These are phyloP conservation scores for Fusarium sp. DNA, from an alignment of 2,329 filamentous ascomycete species.

Conservation along the genomic window DNA sequence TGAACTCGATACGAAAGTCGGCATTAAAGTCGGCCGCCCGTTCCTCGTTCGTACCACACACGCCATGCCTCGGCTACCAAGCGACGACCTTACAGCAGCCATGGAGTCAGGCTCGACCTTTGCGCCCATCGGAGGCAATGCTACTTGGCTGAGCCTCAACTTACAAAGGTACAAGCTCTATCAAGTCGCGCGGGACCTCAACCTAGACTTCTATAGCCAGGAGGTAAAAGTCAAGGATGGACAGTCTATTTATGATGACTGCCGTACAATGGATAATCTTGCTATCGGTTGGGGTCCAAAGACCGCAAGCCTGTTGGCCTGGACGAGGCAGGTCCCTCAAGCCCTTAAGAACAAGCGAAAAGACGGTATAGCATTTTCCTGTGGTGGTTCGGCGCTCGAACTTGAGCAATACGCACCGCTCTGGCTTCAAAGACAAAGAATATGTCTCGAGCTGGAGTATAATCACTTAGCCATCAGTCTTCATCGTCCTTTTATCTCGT, in stretches of 20 bases:
- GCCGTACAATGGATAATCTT: neutral
- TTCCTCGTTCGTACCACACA: constrained; percentile 8
- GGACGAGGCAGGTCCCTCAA: neutral
- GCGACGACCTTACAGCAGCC: neutral
- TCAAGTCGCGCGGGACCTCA: neutral
- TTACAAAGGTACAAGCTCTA: constrained; percentile 8
- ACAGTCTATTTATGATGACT: neutral
- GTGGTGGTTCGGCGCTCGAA: neutral
- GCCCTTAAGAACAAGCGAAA: neutral
- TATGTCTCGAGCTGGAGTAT: constrained; percentile 12
- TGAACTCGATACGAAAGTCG: constrained; percentile 6
- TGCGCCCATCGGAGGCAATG: constrained; percentile 2
- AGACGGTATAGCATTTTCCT: neutral
- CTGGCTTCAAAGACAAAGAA: constrained; percentile 12
- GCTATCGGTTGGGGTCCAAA: neutral
- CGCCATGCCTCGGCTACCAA: neutral
- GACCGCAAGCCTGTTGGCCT: neutral
- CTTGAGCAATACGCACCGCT: constrained; percentile 9
- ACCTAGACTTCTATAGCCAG: neutral
- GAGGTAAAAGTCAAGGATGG: neutral
- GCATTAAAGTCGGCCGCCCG: constrained; percentile 11
- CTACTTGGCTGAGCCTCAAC: constrained; percentile 14
- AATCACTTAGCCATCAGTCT: constrained; percentile 11
- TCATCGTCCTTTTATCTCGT: constrained; percentile 15
- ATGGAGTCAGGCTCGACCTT: constrained; percentile 16